Evolutionary conservation across 768 basidiomycete genomes (phyloP), one percentile per base, ranked within the genome.

Genomic region (Termitomyces sp.): DNA sequence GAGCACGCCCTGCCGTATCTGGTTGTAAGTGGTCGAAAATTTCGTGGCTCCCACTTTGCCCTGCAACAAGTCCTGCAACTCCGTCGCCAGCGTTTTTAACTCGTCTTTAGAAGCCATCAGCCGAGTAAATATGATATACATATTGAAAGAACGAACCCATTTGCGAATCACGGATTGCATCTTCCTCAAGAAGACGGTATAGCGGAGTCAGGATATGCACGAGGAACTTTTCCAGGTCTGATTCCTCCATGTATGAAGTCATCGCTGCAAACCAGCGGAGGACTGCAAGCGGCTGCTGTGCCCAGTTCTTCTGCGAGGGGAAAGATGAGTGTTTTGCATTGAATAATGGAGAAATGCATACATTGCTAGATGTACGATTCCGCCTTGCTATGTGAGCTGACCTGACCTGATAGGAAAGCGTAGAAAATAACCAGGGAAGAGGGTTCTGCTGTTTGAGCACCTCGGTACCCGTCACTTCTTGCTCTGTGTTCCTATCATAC

Each of bases 241-340:
- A 59, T 0, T 76, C 68, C 0, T 87, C 82, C 79, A 98, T 84
- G 65, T 82, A 72, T 2, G 88, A 84, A 2, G 84, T 73, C 85
- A 97, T 93, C 0, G 94, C 95, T 0, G 94, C 97, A 64, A 98
- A 97, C 88, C 94, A 97, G 16, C 91, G 87, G 46, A 99, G 70
- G 42, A 88, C 82, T 0, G 92, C 83, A 1, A 88, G 71, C 0
- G 94, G 90, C 57, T 93, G 90, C 29, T 88, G 82, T 4, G 84
- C 77, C 94, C 96, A 98, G 66, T 87, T 88, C 0, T 77, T 73
- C 92, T 97, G 26, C 28, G 18, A 45, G 10, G 66, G n/a, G 16
- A 50, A 16, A 22, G 34, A 39, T 49, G 62, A 48, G 65, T 24
- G 59, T 24, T 50, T 36, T 4, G 57, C 34, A 28, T 10, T 18